Conservation (phyloP, 257 asterid genomes). For the Anisodus tanguticus region DNA sequence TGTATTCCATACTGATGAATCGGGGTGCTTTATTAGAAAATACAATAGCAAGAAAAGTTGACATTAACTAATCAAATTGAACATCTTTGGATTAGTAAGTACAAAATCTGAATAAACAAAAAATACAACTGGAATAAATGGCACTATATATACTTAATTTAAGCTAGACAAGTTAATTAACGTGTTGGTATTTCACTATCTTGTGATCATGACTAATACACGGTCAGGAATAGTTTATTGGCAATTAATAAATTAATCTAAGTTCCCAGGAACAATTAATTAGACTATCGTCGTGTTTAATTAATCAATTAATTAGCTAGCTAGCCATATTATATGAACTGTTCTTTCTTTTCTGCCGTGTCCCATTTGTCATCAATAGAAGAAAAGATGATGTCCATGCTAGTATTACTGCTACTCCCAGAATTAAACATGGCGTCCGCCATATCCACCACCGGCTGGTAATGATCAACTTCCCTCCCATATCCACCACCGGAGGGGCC, state of each 20-base stretch:
- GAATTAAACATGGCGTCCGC: slow-evolving; percentile 89
- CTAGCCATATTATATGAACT: slow-evolving; percentile 16
- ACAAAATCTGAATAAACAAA: slow-evolving; percentile 18
- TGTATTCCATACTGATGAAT: background rate
- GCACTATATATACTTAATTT: background rate
- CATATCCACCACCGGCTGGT: slow-evolving; percentile 71
- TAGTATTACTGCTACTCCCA: slow-evolving; percentile 68
- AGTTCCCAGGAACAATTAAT: background rate
- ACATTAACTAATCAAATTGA: background rate
- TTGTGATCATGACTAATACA: background rate
- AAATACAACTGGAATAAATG: background rate
- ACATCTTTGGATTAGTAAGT: background rate
- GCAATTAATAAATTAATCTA: background rate
- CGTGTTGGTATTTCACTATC: slow-evolving; percentile 18
- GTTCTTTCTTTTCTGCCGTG: slow-evolving; percentile 56
- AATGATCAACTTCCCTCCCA: slow-evolving; percentile 37
- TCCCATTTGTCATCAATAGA: slow-evolving; percentile 74
- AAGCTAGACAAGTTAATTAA: slow-evolving; percentile 17
- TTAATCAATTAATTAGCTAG: background rate
- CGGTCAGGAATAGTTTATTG: background rate
- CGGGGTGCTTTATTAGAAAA: background rate
- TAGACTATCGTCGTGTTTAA: background rate
- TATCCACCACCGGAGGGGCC: slow-evolving; percentile 42
- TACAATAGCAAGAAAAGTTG: no score
- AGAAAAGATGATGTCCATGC: slow-evolving; percentile 79